Conservation (phyloP, 345 rosid genomes). For the Alliaria petiolata region DNA sequence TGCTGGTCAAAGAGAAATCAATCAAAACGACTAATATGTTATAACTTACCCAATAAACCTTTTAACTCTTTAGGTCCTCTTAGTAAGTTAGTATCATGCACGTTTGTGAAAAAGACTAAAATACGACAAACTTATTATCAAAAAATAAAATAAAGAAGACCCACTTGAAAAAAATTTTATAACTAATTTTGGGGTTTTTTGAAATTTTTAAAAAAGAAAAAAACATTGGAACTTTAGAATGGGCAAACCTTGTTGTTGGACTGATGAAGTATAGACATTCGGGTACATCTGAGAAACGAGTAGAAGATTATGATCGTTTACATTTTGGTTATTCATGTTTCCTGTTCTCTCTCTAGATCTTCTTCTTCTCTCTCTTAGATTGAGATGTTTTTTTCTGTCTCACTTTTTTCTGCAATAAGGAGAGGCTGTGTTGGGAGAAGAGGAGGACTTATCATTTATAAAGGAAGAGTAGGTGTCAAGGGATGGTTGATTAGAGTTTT, state of each 20-base stretch:
- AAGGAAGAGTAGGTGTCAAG: conserved; percentile 30
- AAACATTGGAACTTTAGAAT: neutral
- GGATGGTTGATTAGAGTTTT: conserved; percentile 14
- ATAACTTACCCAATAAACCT: neutral
- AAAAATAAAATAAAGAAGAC: conserved; percentile 5
- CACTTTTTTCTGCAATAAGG: conserved; percentile 22
- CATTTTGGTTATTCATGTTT: conserved; percentile 27
- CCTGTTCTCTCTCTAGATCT: conserved; percentile 1
- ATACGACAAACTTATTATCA: conserved; percentile 6
- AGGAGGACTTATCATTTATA: conserved; percentile 21
- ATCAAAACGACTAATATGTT: neutral
- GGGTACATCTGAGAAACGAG: conserved; percentile 29
- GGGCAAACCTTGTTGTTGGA: conserved; percentile 29
- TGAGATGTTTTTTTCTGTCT: conserved; percentile 10
- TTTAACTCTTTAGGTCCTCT: neutral
- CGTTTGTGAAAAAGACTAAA: neutral
- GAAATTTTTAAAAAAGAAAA: neutral
- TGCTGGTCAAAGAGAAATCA: conserved; percentile 11
- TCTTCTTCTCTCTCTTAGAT: too few relatives aligned
- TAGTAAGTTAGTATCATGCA: neutral
- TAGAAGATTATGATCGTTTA: conserved; percentile 31
- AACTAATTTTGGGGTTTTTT: neutral
- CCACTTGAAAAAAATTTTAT: conserved; percentile 16
- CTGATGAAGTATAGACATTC: conserved; percentile 20
- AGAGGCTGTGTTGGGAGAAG: conserved; percentile 25